A percentile compares a stretch with the other conserved stretches of the same genome.
These are phyloP conservation scores for Flammula alnicola DNA, from an alignment of 1,284 basidiomycete genomes.

Conservation along the genomic window DNA sequence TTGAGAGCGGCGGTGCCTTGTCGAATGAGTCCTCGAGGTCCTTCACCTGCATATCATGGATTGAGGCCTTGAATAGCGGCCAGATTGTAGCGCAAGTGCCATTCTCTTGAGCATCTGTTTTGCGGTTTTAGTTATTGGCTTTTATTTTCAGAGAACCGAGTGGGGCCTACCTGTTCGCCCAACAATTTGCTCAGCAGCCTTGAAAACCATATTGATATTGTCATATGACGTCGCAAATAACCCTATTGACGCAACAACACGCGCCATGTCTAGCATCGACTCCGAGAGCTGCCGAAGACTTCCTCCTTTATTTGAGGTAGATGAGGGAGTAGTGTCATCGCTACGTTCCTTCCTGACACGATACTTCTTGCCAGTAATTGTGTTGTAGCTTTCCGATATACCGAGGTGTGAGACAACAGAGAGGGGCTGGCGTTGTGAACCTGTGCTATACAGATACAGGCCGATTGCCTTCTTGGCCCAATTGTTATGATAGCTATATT, in stretches of 20 bases:
- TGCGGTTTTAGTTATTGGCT: constrained; percentile 24
- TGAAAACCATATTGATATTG: constrained; percentile 40
- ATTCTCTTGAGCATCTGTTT: constrained; percentile 17
- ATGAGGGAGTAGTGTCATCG: not conserved
- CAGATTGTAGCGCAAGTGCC: constrained; percentile 15
- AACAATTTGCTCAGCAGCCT: constrained; percentile 36
- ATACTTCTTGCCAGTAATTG: constrained; percentile 7
- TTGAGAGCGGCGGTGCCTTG: constrained; percentile 4
- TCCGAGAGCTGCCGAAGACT: constrained; percentile 26
- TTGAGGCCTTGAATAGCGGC: constrained; percentile 18
- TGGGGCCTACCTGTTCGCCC: constrained; percentile 30
- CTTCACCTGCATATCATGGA: constrained; percentile 12
- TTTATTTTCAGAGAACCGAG: constrained; percentile 22
- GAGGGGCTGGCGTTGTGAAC: constrained; percentile 16
- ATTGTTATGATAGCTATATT: constrained; percentile 38
- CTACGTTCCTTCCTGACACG: not conserved
- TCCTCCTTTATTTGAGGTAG: constrained; percentile 11
- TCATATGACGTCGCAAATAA: constrained; percentile 35
- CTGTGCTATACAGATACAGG: constrained; percentile 36
- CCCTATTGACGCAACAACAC: constrained; percentile 21
- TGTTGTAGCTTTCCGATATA: constrained; percentile 14
- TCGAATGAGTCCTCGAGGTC: constrained; percentile 5
- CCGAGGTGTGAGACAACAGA: constrained; percentile 13
- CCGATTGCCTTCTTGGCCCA: constrained; percentile 28
- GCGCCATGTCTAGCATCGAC: constrained; percentile 23